These are phyloP conservation scores for Blastobotrys illinoisensis DNA, from an alignment of 1,139 yeast species.

Conservation along the genomic window DNA sequence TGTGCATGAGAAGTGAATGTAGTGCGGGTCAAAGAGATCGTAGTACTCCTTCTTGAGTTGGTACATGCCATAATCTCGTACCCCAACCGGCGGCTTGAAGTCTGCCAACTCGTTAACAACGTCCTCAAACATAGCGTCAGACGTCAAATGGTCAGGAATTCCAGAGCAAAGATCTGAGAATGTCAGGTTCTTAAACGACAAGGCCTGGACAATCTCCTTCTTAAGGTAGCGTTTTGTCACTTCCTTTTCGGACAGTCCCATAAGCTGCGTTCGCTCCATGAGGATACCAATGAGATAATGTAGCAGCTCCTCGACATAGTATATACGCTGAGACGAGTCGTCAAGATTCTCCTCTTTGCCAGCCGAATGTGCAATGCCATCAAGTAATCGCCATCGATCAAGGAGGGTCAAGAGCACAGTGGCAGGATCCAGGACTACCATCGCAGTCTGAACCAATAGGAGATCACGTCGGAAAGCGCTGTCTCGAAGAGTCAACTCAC, in stretches of 20 bases:
- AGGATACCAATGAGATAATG: conserved; percentile 63
- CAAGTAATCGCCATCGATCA: conserved; percentile 7
- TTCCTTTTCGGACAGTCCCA: conserved; percentile 46
- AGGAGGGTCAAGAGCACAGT: conserved; percentile 49
- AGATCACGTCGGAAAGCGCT: conserved; percentile 75
- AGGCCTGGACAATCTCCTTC: conserved; percentile 70
- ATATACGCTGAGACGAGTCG: conserved; percentile 38
- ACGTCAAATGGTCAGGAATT: conserved; percentile 68
- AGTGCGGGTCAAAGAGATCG: conserved; percentile 68
- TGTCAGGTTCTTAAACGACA: conserved; percentile 68
- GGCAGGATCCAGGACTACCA: conserved; percentile 54
- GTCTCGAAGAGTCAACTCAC: conserved; percentile 78
- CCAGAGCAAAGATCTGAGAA: conserved; percentile 64
- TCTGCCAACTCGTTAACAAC: conserved; percentile 55
- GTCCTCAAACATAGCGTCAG: conserved; percentile 68
- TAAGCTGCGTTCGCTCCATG: conserved; percentile 61
- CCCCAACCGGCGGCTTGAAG: conserved; percentile 58
- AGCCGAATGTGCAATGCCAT: conserved; percentile 3
- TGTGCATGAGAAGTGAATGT: conserved; percentile 70
- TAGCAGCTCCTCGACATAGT: conserved; percentile 77
- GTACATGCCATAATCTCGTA: conserved; percentile 65
- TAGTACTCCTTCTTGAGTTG: conserved; percentile 55
- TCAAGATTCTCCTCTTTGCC: conserved; percentile 7
- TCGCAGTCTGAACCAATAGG: conserved; percentile 61
- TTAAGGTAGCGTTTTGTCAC: conserved; percentile 49